phyloP scores from a whole-genome alignment of 495 filamentous ascomycete species.

The Trypethelium eluteriae region DNA sequence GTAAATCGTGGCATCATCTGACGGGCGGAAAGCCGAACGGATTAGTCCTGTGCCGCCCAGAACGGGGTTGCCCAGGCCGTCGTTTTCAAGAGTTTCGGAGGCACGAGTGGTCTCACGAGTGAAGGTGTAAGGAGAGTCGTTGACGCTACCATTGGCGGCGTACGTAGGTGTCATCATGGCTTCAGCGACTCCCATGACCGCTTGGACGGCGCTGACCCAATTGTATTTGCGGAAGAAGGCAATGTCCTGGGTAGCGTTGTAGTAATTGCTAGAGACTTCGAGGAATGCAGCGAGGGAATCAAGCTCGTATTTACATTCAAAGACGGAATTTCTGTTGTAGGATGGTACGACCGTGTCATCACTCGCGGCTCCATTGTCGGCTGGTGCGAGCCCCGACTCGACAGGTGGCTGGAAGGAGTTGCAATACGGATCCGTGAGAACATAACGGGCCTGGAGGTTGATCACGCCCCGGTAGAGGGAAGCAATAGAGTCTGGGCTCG shows the following conservation, averaged over 20 bases:
- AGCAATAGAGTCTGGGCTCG: constrained; percentile 46
- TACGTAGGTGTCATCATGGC: constrained; percentile 56
- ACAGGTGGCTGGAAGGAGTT: constrained; percentile 56
- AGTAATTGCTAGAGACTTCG: constrained; percentile 53
- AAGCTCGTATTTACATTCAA: constrained; percentile 64
- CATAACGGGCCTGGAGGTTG: constrained; percentile 57
- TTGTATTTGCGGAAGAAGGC: constrained; percentile 53
- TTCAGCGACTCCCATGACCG: constrained; percentile 49
- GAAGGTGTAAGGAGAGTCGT: constrained; percentile 50
- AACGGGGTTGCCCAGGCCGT: constrained; percentile 52
- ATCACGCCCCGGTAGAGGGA: constrained; percentile 56
- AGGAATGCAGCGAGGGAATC: constrained; percentile 60
- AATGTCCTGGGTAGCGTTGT: constrained; percentile 46
- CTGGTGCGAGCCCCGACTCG: constrained; percentile 45
- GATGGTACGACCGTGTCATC: constrained; percentile 42
- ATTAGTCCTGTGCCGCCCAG: constrained; percentile 52
- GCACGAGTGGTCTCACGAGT: constrained; percentile 49
- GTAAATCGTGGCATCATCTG: constrained; percentile 54
- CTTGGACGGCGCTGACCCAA: constrained; percentile 51
- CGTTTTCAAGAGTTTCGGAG: constrained; percentile 53
- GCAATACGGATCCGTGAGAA: constrained; percentile 53
- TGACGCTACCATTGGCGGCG: constrained; percentile 46
- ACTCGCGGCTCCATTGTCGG: constrained; percentile 43
- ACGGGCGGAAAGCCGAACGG: constrained; percentile 55
- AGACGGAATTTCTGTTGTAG: constrained; percentile 46